Percentiles rank a stretch among this genome's conserved stretches.
These are phyloP conservation scores for Pestalotiopsis sp. DNA, from an alignment of 2,329 filamentous ascomycete genomes.

Conservation along the genomic window DNA sequence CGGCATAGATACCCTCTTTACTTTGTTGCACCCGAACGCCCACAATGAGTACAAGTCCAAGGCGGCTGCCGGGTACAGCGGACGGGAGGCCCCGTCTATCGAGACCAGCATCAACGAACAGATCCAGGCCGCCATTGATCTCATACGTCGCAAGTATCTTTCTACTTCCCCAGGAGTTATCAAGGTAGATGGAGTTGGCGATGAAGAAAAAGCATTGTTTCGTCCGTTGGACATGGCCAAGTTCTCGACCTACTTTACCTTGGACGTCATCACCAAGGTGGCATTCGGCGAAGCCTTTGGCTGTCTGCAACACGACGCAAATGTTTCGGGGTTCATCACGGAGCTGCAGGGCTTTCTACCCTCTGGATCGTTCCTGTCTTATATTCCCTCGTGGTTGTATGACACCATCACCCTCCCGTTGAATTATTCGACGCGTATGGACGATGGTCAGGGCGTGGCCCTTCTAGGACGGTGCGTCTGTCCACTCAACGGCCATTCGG, in stretches of 20 bases:
- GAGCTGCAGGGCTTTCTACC: constrained; percentile 6
- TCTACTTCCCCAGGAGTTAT: background rate
- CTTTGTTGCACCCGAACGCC: constrained; percentile 40
- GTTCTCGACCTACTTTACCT: constrained; percentile 19
- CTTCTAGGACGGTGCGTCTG: background rate
- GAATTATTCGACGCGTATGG: background rate
- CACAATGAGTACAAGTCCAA: constrained; percentile 43
- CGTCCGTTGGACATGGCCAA: constrained; percentile 19
- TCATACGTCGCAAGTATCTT: constrained; percentile 3
- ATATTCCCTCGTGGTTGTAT: constrained; percentile 1
- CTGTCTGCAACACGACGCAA: constrained; percentile 18
- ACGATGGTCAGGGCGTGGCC: background rate
- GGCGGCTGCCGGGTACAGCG: constrained; percentile 25
- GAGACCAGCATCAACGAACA: constrained; percentile 10
- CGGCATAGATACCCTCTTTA: constrained; percentile 53
- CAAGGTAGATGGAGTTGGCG: background rate
- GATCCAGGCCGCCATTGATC: background rate
- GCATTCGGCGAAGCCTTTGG: constrained; percentile 27
- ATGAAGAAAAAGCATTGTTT: background rate
- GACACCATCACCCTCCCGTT: background rate
- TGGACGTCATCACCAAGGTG: constrained; percentile 24
- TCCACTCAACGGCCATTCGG: background rate
- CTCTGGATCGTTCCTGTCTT: background rate
- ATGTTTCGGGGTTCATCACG: constrained; percentile 20
- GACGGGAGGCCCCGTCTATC: background rate